Conservation (phyloP, 192 early-diverging fungal genomes). For the Chytriomyces sp. region DNA sequence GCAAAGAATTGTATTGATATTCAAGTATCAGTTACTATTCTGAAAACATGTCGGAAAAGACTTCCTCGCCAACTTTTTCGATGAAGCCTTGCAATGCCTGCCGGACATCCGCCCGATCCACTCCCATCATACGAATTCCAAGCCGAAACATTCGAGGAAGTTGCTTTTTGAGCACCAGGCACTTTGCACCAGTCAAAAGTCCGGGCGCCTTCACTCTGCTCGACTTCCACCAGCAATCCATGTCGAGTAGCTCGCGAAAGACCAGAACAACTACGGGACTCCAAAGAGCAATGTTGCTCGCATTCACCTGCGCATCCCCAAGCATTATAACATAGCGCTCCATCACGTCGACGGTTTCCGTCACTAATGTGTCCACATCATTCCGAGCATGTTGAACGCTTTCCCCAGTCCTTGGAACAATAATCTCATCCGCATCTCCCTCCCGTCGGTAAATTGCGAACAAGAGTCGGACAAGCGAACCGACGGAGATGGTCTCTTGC, state of each 20-base stretch:
- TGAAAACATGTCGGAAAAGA: slow-evolving; percentile 36
- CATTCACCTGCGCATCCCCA: slow-evolving; percentile 43
- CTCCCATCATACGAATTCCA: slow-evolving; percentile 46
- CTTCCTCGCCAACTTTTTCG: slow-evolving; percentile 46
- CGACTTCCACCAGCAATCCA: slow-evolving; percentile 52
- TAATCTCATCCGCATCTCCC: slow-evolving; percentile 28
- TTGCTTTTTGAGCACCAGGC: slow-evolving; percentile 26
- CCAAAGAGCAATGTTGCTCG: slow-evolving; percentile 53
- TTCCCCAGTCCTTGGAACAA: background rate
- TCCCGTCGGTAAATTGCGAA: slow-evolving; percentile 47
- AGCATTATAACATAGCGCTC: slow-evolving; percentile 47
- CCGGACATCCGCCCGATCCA: slow-evolving; percentile 48
- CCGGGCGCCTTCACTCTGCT: background rate
- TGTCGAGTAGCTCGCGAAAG: slow-evolving; percentile 44
- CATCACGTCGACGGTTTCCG: slow-evolving; percentile 49
- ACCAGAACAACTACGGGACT: slow-evolving; percentile 56
- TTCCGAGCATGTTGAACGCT: background rate
- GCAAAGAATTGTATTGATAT: too few relatives aligned
- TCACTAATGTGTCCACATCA: slow-evolving; percentile 39
- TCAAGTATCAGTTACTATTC: too few relatives aligned
- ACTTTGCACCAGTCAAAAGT: background rate
- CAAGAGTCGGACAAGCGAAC: slow-evolving; percentile 47
- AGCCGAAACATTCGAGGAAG: slow-evolving; percentile 42
- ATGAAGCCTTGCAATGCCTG: slow-evolving; percentile 48
- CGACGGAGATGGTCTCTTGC: slow-evolving; percentile 73